Conservation (phyloP, 2,329 filamentous ascomycete species). For the Ophiosphaerella herpotricha region DNA sequence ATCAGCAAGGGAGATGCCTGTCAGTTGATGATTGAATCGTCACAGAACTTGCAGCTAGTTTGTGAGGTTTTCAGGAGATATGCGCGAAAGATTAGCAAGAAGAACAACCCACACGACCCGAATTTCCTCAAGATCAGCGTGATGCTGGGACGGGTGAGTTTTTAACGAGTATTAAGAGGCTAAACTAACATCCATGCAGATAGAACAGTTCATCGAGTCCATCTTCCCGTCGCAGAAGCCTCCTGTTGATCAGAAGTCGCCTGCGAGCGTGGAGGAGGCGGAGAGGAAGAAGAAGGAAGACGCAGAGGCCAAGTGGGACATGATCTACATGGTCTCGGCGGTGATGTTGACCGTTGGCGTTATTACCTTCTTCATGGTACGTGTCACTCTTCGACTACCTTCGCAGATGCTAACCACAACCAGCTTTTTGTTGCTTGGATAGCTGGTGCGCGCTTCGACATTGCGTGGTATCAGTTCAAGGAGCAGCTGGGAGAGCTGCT, state of each 20-base stretch:
- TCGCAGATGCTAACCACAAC: constrained; percentile 19
- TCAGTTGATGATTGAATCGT: constrained; percentile 86
- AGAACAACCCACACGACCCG: constrained; percentile 91
- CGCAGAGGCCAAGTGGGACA: constrained; percentile 58
- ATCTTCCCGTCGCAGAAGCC: constrained; percentile 86
- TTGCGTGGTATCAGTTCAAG: constrained; percentile 64
- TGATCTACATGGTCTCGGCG: constrained; percentile 66
- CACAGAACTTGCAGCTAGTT: constrained; percentile 82
- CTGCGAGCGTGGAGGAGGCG: constrained; percentile 59
- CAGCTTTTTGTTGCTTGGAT: constrained; percentile 79
- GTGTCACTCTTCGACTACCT: constrained; percentile 34
- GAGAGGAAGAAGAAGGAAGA: constrained; percentile 59
- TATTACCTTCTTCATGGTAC: constrained; percentile 80
- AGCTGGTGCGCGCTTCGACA: constrained; percentile 81
- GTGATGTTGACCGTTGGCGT: constrained; percentile 71
- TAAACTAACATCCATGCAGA: constrained; percentile 55
- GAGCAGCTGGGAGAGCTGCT: constrained; percentile 51
- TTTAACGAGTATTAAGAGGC: neutral
- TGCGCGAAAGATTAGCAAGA: constrained; percentile 80
- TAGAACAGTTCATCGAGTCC: constrained; percentile 93
- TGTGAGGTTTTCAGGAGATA: constrained; percentile 83
- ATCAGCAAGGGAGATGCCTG: constrained; percentile 96
- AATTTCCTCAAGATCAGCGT: constrained; percentile 91
- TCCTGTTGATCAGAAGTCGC: constrained; percentile 48
- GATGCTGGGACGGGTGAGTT: constrained; percentile 77